Base-by-base conservation (phyloP, 495 filamentous ascomycete species). In the Xylaria scruposa region DNA sequence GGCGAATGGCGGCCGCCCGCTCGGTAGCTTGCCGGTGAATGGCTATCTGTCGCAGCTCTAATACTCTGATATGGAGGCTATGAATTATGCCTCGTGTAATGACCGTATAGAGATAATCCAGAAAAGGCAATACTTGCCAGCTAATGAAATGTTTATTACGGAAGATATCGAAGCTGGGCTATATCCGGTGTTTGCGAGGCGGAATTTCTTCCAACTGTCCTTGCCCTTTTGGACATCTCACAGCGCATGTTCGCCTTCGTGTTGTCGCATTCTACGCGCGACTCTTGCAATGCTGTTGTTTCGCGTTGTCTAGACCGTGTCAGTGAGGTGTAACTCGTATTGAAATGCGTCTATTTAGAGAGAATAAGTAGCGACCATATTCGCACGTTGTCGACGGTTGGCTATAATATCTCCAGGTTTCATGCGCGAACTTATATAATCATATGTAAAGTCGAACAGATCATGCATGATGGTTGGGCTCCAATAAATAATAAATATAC, bases 111-210 rank as follows among this genome's bases (percentile, higher is more conserved):
- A 42, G n/a, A 63, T 70, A 38, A 29, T 29, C 26, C 42, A 51
- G 2, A 63, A 54, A 17, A 6, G 68, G 10, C 7, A 33, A 2
- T 36, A 42, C 8, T 1, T 40, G 17, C 29, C 21, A 46, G 47
- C 29, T 51, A 53, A 70, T 70, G 44, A 67, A 53, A 53, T 67
- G 53, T 46, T 24, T 67, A 36, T 65, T 40, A 63, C 33, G 9
- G 33, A 40, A 40, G 21, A 44, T 21, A n/a, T 29, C 60, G 38
- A 63, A 6, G 60, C 38, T 17, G 33, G n/a, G 33, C n/a, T 44
- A 1, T 44, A 17, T 44, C 38, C 21, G 5, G 24, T 44, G 17
- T 8, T 29, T 63, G 33, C 21, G 38, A 63, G 17, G 29, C n/a
- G 1, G 12, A 29, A 4, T 29, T 24, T 44, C n/a, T 40, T 40